Percentiles rank a stretch among this genome's conserved stretches.
These are phyloP conservation scores for Camellia sinensis DNA, from an alignment of 148 eudicot species.

Conservation along the genomic window DNA sequence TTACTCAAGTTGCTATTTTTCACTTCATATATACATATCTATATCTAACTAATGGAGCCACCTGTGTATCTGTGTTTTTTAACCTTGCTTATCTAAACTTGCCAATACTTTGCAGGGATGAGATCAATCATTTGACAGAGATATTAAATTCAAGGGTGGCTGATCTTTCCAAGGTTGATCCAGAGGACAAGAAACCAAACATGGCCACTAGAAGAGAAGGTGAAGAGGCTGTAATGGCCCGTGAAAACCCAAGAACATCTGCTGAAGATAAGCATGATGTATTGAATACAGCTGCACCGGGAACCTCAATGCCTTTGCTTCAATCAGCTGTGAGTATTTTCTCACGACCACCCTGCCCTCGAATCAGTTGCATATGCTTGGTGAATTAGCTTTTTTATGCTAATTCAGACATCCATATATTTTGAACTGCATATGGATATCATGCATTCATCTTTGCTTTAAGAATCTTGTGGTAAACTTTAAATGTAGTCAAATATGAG, in stretches of 20 bases:
- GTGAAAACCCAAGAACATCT: conserved; percentile 30
- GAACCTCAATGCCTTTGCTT: conserved; percentile 42
- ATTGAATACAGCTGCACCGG: conserved; percentile 27
- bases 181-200: conserved; percentile 27
- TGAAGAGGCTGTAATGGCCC: conserved; percentile 28
- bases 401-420: not conserved
- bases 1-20: not conserved
- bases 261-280: conserved; percentile 29
- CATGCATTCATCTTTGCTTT: not conserved
- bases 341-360: not conserved
- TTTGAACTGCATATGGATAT: not conserved
- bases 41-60: no score
- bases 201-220: conserved; percentile 25
- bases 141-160: conserved; percentile 60
- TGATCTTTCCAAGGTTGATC: conserved; percentile 34
- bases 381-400: not conserved
- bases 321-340: conserved; percentile 49
- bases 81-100: not conserved
- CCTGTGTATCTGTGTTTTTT: not conserved
- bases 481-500: not conserved
- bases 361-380: not conserved
- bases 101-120: conserved; percentile 57
- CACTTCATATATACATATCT: not conserved
- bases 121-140: conserved; percentile 60
- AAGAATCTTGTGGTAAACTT: not conserved